Percentiles rank a stretch among this genome's conserved stretches.
phyloP scores from a whole-genome alignment of 1,139 yeast genomes.

The Zygoascus sp. region DNA sequence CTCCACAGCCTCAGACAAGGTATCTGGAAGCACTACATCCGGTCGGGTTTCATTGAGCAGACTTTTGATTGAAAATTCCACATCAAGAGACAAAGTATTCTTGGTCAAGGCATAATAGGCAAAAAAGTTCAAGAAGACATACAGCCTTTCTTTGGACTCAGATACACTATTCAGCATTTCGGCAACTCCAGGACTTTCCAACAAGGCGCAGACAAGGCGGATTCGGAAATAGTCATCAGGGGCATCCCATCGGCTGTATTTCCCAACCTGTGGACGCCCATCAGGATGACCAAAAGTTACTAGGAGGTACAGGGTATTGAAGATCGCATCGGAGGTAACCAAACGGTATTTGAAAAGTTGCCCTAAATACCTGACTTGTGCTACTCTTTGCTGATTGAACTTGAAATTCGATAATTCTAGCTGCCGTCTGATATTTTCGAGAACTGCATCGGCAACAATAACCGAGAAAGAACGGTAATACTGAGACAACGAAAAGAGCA shows the following conservation, averaged over 20 bases:
- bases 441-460: constrained; percentile 54
- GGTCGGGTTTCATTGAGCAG: constrained; percentile 38
- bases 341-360: constrained; percentile 51
- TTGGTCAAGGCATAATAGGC: constrained; percentile 75
- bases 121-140: constrained; percentile 54
- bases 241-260: constrained; percentile 47
- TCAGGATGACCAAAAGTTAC: constrained; percentile 65
- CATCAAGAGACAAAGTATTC: constrained; percentile 60
- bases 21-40: constrained; percentile 39
- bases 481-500: constrained; percentile 41
- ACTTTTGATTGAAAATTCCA: constrained; percentile 48
- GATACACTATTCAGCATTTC: constrained; percentile 17
- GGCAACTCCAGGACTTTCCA: constrained; percentile 32
- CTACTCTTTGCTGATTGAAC: constrained; percentile 55
- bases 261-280: constrained; percentile 53
- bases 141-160: constrained; percentile 34
- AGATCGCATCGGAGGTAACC: constrained; percentile 45
- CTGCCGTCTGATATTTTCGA: constrained; percentile 62
- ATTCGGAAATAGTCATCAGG: constrained; percentile 71
- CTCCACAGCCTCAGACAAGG: constrained; percentile 32
- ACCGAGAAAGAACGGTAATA: constrained; percentile 42
- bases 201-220: constrained; percentile 45
- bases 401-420: constrained; percentile 62
- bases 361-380: constrained; percentile 58
- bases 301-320: constrained; percentile 55